Base-by-base conservation (phyloP, 2,329 filamentous ascomycete species). In the Hypoxylon sp. region DNA sequence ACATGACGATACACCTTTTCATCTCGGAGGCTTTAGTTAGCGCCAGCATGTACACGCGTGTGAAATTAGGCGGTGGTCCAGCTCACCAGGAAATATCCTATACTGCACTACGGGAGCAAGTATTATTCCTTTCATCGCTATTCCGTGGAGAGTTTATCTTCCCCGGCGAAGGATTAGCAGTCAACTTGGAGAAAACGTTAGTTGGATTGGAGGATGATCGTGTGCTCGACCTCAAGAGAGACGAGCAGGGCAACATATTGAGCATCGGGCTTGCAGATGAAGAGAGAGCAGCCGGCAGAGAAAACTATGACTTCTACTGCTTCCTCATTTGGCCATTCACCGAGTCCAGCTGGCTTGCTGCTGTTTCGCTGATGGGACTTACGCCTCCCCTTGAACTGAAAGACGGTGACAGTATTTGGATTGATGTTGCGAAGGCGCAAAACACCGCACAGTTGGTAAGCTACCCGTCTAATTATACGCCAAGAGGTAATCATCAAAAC, bases 271-370 rank as follows among this genome's bases (percentile, higher is more conserved):
- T 99, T 6, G 91, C 92, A 17, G 88, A 92, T 5, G 82, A 86
- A 2, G 96, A 99, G 79, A 87, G 94, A 17, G 84, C 86, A 30
- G 89, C 87, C 5, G 96, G 96, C 1, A 85, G 95, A 38, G 96
- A 99, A 79, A 98, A 98, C 75, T 99, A 92, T 75, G 96, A 99
- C 77, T 99, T 99, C 80, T 98, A 98, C 81, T 98, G 95, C 81
- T 99, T 98, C 84, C 82, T 99, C 19, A 93, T 99, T 69, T 99
- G 96, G 96, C 96, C 96, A 0, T 99, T 99, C 73, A 94, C 98
- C 72, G 96, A 99, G 80, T 92, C 94, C 0, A 91, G 88, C 57
- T 99, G 96, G 96, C 86, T 99, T 1, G 94, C 93, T 10, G 92
- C 94, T 0, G 91, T 98, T 0, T 93, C 92, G 0, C 84, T 98